Evolutionary conservation across 1,284 basidiomycete species (phyloP), one percentile per base, ranked within the genome.

Genomic region (Sporisorium reilianum): DNA sequence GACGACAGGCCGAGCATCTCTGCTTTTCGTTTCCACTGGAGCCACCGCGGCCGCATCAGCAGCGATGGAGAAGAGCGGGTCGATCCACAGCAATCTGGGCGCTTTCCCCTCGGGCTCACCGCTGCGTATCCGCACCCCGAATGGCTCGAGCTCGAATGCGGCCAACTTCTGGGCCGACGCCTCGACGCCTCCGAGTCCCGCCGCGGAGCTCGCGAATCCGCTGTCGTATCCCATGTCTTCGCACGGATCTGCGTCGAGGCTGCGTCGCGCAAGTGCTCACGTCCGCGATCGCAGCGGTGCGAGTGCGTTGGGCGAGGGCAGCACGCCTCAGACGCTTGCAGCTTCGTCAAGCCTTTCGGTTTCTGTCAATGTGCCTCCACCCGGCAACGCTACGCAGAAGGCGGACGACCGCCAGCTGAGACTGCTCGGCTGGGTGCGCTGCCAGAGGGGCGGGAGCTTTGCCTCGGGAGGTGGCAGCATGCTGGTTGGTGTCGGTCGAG

Each of bases 171-270:
- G 73, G 73, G 62, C 57, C 1, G 73, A 68, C 22, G 54, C 46
- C 26, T 75, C 73, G 44, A 57, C 68, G 20, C 73, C 73, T n/a
- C 68, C 73, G 2, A 75, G 68, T 30, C 73, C 73, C 6, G 53
- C 73, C 2, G 41, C 68, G 16, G 73, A 75, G 40, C 45, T 68
- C 5, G 50, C 57, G 36, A 68, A 68, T 36, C 64, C 68, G 5
- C 25, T 66, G 32, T 56, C 68, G 22, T 75, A 75, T 30, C 73
- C 73, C 3, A 72, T 75, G 64, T 75, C 73, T 11, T 75, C 68
- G 46, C 73, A 75, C 32, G 68, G 73, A 2, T 68, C 63, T 40
- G 64, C 64, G 3, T 68, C 68, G 22, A 45, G 68, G 41, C 40
- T 67, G 40, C 59, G 73, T 38, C 64, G 68, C 5, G 46, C 64